These are phyloP conservation scores for Mycena olivaceomarginata DNA, from an alignment of 768 basidiomycete genomes.

Conservation along the genomic window DNA sequence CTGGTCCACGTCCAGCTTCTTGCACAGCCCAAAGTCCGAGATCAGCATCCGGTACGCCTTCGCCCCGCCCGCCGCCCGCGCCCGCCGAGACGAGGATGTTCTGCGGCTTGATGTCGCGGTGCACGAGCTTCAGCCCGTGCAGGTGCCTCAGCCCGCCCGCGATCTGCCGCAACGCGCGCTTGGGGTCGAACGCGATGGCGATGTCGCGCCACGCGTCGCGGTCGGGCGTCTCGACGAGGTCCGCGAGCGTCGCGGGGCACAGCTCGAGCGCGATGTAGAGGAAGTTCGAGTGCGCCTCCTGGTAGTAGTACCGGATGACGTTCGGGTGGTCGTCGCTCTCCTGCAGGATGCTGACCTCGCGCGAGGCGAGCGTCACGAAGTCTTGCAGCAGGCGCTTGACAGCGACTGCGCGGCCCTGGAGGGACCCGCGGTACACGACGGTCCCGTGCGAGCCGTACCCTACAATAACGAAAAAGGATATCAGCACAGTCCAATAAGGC, in stretches of 20 bases:
- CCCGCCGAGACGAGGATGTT: no score
- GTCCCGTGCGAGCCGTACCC: constrained; percentile 98
- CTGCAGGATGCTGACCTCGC: constrained; percentile 96
- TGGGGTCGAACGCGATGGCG: constrained; percentile 86
- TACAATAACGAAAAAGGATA: constrained; percentile 52
- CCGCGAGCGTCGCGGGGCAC: constrained; percentile 92
- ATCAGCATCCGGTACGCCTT: no score
- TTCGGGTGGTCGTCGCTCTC: constrained; percentile 99
- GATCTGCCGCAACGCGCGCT: constrained; percentile 91
- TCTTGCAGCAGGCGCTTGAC: constrained; percentile 97
- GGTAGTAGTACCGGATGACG: constrained; percentile 98
- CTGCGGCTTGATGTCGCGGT: constrained; percentile 99
- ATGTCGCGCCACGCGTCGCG: constrained; percentile 84
- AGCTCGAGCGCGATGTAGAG: constrained; percentile 98
- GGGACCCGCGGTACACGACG: constrained; percentile 93
- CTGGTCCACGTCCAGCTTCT: no score
- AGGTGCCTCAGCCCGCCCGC: constrained; percentile 92
- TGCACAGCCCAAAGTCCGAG: no score
- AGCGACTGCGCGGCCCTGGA: constrained; percentile 99
- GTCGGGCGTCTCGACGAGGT: constrained; percentile 89
- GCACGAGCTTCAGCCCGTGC: constrained; percentile 96
- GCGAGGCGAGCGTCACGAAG: constrained; percentile 94
- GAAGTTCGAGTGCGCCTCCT: constrained; percentile 95
- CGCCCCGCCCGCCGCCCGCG: no score
- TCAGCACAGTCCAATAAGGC: constrained; percentile 27